Percentiles rank a stretch among this genome's conserved stretches.
Evolutionary conservation across 345 rosid genomes (phyloP).

Genomic region (Passiflora organensis): DNA sequence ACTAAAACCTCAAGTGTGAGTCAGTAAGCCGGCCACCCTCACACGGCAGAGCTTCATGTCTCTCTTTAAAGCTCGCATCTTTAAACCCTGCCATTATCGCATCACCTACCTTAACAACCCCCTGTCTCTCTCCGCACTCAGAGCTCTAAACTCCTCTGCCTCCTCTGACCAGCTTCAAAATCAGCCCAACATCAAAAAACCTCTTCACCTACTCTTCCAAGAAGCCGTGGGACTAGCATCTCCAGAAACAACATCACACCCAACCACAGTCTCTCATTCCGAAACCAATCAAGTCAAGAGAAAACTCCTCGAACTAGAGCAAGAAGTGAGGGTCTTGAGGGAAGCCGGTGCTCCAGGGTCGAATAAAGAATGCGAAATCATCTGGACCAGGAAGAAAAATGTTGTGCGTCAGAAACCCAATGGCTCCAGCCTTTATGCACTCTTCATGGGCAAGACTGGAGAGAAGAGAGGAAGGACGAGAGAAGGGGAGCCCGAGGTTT

Average conservation of each 20-base stretch:
- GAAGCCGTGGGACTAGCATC: slow-evolving; percentile 42
- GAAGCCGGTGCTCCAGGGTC: background rate
- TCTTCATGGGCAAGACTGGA: slow-evolving; percentile 17
- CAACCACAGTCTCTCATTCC: slow-evolving; percentile 12
- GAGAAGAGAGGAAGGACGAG: slow-evolving; percentile 4
- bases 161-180: too few relatives aligned
- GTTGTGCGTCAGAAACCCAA: too few relatives aligned
- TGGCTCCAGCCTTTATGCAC: slow-evolving; percentile 14
- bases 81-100: too few relatives aligned
- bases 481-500: slow-evolving; percentile 12
- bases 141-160: too few relatives aligned
- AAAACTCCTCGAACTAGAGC: slow-evolving; percentile 41
- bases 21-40: too few relatives aligned
- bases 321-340: slow-evolving; percentile 33
- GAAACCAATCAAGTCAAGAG: slow-evolving; percentile 30
- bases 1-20: too few relatives aligned
- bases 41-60: too few relatives aligned
- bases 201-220: slow-evolving; percentile 41
- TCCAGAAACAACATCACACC: slow-evolving; percentile 27
- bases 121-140: too few relatives aligned
- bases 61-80: too few relatives aligned
- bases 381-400: background rate
- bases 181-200: slow-evolving; percentile 17
- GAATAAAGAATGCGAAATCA: slow-evolving; percentile 13
- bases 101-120: too few relatives aligned